A percentile compares a stretch with the other conserved stretches of the same genome.
Conservation (phyloP, 1,284 basidiomycete species). For the Papiliotrema nemorosa region DNA sequence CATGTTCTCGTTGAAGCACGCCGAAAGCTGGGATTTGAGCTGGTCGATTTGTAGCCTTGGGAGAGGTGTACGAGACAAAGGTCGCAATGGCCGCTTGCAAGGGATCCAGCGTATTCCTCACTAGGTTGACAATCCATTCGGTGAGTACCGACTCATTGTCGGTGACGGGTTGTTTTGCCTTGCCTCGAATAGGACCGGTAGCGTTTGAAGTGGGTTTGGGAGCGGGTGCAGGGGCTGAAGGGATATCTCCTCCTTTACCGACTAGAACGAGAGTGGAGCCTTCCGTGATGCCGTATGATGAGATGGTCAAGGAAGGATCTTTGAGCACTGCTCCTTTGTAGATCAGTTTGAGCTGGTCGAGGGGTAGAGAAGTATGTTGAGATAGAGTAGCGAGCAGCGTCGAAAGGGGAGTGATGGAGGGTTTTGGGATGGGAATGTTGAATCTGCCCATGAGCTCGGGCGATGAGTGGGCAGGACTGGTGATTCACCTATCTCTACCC, state of each 20-base stretch:
- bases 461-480: neutral
- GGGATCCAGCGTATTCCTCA: slow-evolving; percentile 30
- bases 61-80: slow-evolving; percentile 33
- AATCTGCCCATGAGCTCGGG: slow-evolving; percentile 26
- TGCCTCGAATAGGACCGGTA: slow-evolving; percentile 8
- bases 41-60: slow-evolving; percentile 32
- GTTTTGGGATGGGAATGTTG: slow-evolving; percentile 48
- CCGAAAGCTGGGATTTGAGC: slow-evolving; percentile 38
- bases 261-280: slow-evolving; percentile 43
- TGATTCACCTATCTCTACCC: slow-evolving; percentile 38
- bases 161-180: slow-evolving; percentile 42
- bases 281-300: slow-evolving; percentile 46
- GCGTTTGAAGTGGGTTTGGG: slow-evolving; percentile 11
- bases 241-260: slow-evolving; percentile 38
- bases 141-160: slow-evolving; percentile 39
- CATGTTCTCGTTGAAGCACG: slow-evolving; percentile 45
- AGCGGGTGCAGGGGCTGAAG: slow-evolving; percentile 13
- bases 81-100: slow-evolving; percentile 32
- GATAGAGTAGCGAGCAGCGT: slow-evolving; percentile 44
- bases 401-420: slow-evolving; percentile 41
- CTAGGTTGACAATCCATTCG: slow-evolving; percentile 40
- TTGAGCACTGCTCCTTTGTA: slow-evolving; percentile 49
- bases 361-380: slow-evolving; percentile 39
- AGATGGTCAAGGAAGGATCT: slow-evolving; percentile 45
- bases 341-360: slow-evolving; percentile 44